These are phyloP conservation scores for Malassezia yamatoensis DNA, from an alignment of 1,284 basidiomycete genomes.

Conservation along the genomic window DNA sequence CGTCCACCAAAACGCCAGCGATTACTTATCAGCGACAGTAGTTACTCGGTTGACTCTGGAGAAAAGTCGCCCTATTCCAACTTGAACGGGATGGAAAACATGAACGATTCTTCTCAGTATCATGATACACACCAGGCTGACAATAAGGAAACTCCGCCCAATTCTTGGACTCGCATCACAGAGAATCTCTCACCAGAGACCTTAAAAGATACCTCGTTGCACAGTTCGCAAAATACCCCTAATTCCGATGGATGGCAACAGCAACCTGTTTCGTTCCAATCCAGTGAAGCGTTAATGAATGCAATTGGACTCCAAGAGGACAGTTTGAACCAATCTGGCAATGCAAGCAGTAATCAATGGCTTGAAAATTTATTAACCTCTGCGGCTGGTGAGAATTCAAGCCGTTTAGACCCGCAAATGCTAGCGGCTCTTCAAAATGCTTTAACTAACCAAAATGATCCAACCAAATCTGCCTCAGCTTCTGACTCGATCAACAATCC, in stretches of 20 bases:
- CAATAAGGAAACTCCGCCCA: constrained; percentile 19
- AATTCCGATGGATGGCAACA: neutral
- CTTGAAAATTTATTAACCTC: neutral
- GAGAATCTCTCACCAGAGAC: neutral
- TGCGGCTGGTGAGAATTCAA: neutral
- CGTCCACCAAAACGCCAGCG: constrained; percentile 14
- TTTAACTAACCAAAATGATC: constrained; percentile 3
- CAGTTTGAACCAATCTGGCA: too few relatives aligned
- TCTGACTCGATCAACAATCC: neutral
- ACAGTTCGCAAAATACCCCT: neutral
- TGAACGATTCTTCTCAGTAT: neutral
- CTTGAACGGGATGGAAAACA: neutral
- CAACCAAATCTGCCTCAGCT: neutral
- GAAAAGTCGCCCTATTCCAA: neutral
- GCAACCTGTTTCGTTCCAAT: constrained; percentile 13
- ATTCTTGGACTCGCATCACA: constrained; percentile 1
- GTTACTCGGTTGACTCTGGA: neutral
- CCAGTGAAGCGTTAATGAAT: constrained; percentile 30
- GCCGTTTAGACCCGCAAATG: constrained; percentile 28
- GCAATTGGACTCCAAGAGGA: constrained; percentile 24
- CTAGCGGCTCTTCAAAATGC: constrained; percentile 33
- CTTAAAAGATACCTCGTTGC: neutral
- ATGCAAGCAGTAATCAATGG: neutral
- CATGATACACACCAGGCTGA: neutral
- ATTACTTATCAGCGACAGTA: constrained; percentile 10